Evolutionary conservation across 2,329 filamentous ascomycete genomes (phyloP), one percentile per base, ranked within the genome.

Genomic region (Zymoseptoria crescenta): DNA sequence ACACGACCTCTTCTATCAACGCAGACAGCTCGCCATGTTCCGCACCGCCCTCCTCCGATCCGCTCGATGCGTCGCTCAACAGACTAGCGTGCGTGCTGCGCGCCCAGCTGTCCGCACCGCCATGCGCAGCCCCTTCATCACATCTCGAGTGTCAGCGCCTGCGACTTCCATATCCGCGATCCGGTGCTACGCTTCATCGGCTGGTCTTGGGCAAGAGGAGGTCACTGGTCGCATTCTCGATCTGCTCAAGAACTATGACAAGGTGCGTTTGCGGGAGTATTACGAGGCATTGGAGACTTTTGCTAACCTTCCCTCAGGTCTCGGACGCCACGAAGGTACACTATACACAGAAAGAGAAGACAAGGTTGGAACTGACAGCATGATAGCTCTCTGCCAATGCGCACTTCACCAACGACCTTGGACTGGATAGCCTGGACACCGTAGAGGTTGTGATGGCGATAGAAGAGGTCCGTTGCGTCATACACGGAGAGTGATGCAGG

Each of bases 391-490:
- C 86, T 72, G 79, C 84, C 64, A 82, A 80, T 56, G 87, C 93
- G 60, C 92, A 97, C 84, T 99, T 99, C 80, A 84, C 91, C 74
- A 97, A 96, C 77, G 93, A 99, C 79, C 88, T 99, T 65, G 94
- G 92, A 67, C 82, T 99, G 72, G 94, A 99, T 81, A 95, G 89
- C 79, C 84, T 99, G 77, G 94, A 99, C 77, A 96, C 94, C 65
- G 94, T 99, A 65, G 94, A 99, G 83, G 94, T 99, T 68, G 94
- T 99, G 71, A 99, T 99, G 94, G 94, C 94, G 67, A 97, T 99
- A 79, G 94, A 99, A 84, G 94, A 99, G 87, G 88, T 91, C 59
- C 27, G 70, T 67, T 51, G 55, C 52, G 57, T 50, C 50, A 63
- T 56, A 28, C 56, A 59, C 64, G 53, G 68, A 59, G 79, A 81